Evolutionary conservation across 129 eudicot genomes (phyloP).

Genomic region (Tagetes erecta): DNA sequence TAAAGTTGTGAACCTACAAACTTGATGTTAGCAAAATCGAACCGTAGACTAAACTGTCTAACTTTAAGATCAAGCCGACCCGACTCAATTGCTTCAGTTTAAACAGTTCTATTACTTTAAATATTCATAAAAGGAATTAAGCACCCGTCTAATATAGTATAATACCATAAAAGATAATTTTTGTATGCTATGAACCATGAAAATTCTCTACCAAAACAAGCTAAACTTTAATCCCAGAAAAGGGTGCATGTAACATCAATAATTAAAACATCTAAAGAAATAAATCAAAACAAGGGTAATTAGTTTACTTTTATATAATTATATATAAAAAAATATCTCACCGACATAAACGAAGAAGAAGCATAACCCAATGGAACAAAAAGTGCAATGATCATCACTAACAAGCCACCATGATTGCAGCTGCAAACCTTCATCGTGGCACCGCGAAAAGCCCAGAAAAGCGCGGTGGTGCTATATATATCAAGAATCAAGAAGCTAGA

Average conservation of each 20-base stretch:
- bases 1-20: no score
- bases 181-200: conserved; percentile 6
- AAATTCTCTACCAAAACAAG: conserved; percentile 30
- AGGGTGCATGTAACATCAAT: conserved; percentile 9
- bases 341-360: conserved; percentile 56
- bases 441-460: conserved; percentile 2
- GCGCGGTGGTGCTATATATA: neutral
- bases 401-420: conserved; percentile 37
- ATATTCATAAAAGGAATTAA: neutral
- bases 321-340: conserved; percentile 28
- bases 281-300: neutral
- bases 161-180: conserved; percentile 15
- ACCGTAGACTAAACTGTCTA: no score
- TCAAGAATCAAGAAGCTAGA: neutral
- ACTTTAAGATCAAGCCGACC: neutral
- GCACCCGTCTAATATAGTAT: neutral
- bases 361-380: conserved; percentile 50
- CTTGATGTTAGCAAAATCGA: no score
- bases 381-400: conserved; percentile 37
- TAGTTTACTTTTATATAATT: neutral
- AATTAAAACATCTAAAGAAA: neutral
- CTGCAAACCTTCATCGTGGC: conserved; percentile 38
- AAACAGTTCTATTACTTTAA: no score
- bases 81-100: neutral
- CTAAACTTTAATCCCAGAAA: conserved; percentile 26